Conservation (phyloP, 2,329 filamentous ascomycete species). For the Fusarium sp. region DNA sequence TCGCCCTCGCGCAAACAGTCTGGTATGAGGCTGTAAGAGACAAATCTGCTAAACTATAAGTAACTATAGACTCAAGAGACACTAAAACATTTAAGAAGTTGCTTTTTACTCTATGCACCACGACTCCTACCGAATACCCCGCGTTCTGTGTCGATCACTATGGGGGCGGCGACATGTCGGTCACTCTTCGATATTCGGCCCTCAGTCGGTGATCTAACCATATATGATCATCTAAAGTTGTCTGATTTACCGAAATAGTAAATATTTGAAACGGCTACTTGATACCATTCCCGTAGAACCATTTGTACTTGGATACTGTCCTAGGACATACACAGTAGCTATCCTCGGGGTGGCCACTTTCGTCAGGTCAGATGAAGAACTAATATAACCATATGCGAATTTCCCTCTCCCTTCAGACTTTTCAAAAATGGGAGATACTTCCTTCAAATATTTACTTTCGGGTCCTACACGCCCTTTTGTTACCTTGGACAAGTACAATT, state of each 20-base stretch:
- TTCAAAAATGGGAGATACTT: fast-evolving
- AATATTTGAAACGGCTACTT: fast-evolving
- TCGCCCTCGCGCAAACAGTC: fast-evolving
- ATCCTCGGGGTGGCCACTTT: fast-evolving
- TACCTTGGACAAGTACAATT: neutral
- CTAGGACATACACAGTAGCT: neutral
- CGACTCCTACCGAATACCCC: neutral
- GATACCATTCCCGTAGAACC: fast-evolving
- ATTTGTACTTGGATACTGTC: fast-evolving
- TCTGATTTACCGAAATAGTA: neutral
- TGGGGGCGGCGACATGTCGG: constrained; percentile 18
- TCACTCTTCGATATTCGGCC: constrained; percentile 3
- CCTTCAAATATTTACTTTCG: fast-evolving
- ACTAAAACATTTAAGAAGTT: too few relatives aligned
- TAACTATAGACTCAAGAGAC: too few relatives aligned
- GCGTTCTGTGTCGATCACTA: neutral
- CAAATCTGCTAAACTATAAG: too few relatives aligned
- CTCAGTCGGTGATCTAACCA: constrained; percentile 13
- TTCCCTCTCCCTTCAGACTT: fast-evolving
- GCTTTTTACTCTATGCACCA: neutral
- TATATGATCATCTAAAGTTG: neutral
- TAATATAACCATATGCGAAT: fast-evolving
- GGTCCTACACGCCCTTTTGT: neutral
- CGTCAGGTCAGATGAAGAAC: neutral
- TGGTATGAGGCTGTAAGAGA: too few relatives aligned